Evolutionary conservation across 805 yeast genomes (phyloP).

Genomic region (Hanseniaspora taiwanica): DNA sequence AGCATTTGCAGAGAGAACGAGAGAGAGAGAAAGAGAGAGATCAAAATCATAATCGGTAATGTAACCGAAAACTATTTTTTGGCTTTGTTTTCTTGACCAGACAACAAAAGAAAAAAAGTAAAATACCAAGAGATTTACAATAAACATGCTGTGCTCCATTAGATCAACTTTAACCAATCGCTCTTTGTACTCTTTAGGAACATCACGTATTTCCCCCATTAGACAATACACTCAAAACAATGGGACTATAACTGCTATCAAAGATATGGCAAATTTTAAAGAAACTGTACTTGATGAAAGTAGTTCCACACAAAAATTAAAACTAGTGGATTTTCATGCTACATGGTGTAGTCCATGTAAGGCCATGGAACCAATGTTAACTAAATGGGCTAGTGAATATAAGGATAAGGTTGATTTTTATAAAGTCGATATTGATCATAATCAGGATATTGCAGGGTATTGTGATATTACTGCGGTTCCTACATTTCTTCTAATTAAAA

Average conservation of each 20-base stretch:
- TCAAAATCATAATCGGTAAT: not conserved
- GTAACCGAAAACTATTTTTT: not conserved
- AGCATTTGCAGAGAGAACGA: not conserved
- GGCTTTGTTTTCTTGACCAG: too few relatives aligned
- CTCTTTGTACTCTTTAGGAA: too few relatives aligned
- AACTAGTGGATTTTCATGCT: slow-evolving; percentile 55
- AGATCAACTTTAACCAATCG: too few relatives aligned
- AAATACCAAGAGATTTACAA: too few relatives aligned
- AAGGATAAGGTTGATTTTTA: slow-evolving; percentile 38
- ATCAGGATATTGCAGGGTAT: slow-evolving; percentile 44
- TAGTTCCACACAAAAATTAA: slow-evolving; percentile 23
- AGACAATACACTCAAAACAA: too few relatives aligned
- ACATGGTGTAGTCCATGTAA: slow-evolving; percentile 75
- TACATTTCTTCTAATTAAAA: slow-evolving; percentile 49
- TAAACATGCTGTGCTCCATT: too few relatives aligned
- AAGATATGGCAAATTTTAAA: slow-evolving; percentile 30
- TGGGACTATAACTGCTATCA: too few relatives aligned
- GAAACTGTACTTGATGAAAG: slow-evolving; percentile 1
- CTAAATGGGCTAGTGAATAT: slow-evolving; percentile 22
- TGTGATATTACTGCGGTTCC: slow-evolving; percentile 67
- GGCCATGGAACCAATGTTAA: slow-evolving; percentile 49
- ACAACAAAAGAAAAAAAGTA: not conserved
- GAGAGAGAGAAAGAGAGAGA: not conserved
- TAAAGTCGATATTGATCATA: slow-evolving; percentile 59
- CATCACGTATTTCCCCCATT: too few relatives aligned